phyloP scores from a whole-genome alignment of 495 filamentous ascomycete genomes.

The Aspergillus coremiiformis region DNA sequence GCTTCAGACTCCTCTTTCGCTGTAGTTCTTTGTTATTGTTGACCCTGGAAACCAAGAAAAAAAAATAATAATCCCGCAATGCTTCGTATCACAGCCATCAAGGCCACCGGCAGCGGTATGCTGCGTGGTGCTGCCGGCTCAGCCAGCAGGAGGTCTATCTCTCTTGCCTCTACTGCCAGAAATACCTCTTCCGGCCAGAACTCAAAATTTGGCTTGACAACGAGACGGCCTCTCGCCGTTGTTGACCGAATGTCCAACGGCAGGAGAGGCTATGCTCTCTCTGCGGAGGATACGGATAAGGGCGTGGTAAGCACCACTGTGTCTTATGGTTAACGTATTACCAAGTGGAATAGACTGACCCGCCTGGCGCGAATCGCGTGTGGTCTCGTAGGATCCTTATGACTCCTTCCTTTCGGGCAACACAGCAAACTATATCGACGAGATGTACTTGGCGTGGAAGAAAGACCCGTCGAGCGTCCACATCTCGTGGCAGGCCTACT shows the following conservation, averaged over 20 bases:
- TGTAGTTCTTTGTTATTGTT: constrained; percentile 9
- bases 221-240: constrained; percentile 34
- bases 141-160: constrained; percentile 36
- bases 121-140: constrained; percentile 44
- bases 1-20: not conserved
- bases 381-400: constrained; percentile 58
- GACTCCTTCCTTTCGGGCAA: constrained; percentile 93
- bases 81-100: constrained; percentile 40
- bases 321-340: not conserved
- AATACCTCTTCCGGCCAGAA: constrained; percentile 28
- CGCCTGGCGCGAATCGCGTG: not conserved
- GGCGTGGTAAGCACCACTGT: constrained; percentile 30
- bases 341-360: constrained; percentile 21
- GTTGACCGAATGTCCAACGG: constrained; percentile 32
- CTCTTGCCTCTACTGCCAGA: constrained; percentile 41
- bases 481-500: constrained; percentile 98
- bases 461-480: constrained; percentile 88
- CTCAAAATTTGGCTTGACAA: constrained; percentile 40
- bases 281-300: constrained; percentile 34
- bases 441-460: constrained; percentile 99
- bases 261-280: constrained; percentile 48
- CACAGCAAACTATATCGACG: constrained; percentile 97
- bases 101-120: constrained; percentile 46
- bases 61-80: constrained; percentile 38
- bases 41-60: constrained; percentile 12